A percentile compares a stretch with the other conserved stretches of the same genome.
These are phyloP conservation scores for Lithospermum erythrorhizon DNA, from an alignment of 257 asterid genomes.

Conservation along the genomic window DNA sequence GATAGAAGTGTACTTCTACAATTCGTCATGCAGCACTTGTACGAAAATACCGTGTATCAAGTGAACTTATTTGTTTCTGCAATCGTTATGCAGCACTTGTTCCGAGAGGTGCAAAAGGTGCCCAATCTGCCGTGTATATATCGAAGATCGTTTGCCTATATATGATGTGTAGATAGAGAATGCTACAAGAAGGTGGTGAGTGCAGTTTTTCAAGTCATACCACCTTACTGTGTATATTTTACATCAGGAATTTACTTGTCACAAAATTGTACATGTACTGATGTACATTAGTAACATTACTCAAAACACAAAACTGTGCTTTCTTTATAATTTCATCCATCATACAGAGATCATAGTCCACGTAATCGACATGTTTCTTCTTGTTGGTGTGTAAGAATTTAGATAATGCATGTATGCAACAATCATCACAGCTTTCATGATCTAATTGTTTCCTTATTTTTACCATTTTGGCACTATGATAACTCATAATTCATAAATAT, in stretches of 20 bases:
- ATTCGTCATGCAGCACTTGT: too few relatives aligned
- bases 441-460: too few relatives aligned
- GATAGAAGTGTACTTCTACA: too few relatives aligned
- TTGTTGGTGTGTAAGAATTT: not conserved
- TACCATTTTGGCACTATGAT: too few relatives aligned
- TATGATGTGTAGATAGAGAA: constrained; percentile 45
- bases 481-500: too few relatives aligned
- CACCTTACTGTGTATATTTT: constrained; percentile 19
- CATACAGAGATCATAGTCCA: not conserved
- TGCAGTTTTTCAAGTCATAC: constrained; percentile 53
- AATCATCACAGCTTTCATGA: too few relatives aligned
- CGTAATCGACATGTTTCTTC: not conserved
- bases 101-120: constrained; percentile 86
- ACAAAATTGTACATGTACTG: constrained; percentile 6
- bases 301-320: not conserved
- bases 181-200: constrained; percentile 27
- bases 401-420: not conserved
- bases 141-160: constrained; percentile 69
- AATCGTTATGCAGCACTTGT: constrained; percentile 39
- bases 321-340: not conserved
- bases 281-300: constrained; percentile 4
- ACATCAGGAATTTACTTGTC: constrained; percentile 5
- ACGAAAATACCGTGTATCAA: not conserved
- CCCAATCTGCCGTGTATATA: constrained; percentile 74
- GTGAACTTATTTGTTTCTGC: not conserved